Conservation (phyloP, 805 yeast genomes). For the Myxozyma monticola region DNA sequence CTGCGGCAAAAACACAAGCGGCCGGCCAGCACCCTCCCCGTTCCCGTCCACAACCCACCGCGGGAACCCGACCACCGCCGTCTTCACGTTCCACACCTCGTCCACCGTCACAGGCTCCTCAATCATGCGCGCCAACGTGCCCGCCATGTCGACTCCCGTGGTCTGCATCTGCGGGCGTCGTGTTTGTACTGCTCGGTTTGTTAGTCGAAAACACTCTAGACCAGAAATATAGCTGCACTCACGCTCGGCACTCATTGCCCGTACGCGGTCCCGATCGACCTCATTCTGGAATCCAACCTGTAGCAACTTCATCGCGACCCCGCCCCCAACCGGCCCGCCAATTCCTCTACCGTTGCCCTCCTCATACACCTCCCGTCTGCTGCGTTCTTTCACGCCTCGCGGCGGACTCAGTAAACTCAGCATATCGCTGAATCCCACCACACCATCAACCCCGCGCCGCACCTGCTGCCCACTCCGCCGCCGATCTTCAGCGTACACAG, state of each 20-base stretch:
- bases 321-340: constrained; percentile 3
- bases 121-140: constrained; percentile 17
- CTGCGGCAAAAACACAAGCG: constrained; percentile 15
- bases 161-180: constrained; percentile 14
- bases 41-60: constrained; percentile 9
- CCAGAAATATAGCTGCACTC: too few relatives aligned
- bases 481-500: constrained; percentile 21
- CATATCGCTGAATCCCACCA: constrained; percentile 7
- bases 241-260: too few relatives aligned
- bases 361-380: neutral
- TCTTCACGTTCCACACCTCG: constrained; percentile 25
- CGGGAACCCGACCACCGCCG: constrained; percentile 19
- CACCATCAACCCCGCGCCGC: constrained; percentile 7
- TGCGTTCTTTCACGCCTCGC: neutral
- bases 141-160: constrained; percentile 20
- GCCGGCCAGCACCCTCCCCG: neutral
- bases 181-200: constrained; percentile 1
- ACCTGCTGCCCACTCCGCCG: constrained; percentile 5
- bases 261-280: constrained; percentile 16
- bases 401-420: constrained; percentile 13
- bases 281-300: constrained; percentile 16
- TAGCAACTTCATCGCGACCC: constrained; percentile 9
- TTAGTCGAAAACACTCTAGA: too few relatives aligned
- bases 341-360: neutral
- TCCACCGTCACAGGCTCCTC: constrained; percentile 15